phyloP scores from a whole-genome alignment of 2,329 filamentous ascomycete genomes.

The Acrocalymma vagum region DNA sequence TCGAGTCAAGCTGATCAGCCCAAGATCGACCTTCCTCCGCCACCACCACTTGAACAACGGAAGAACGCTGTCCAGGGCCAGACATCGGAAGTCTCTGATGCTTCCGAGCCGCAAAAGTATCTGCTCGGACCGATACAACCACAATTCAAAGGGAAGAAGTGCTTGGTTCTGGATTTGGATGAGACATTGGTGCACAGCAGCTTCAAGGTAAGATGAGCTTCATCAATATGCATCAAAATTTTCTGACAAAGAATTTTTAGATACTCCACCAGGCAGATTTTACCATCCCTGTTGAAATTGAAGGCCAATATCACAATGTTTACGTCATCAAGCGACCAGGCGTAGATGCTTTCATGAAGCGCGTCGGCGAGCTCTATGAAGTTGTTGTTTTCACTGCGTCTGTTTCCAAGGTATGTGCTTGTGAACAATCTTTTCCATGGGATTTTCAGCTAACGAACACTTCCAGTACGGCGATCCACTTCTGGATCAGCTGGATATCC shows the following conservation, averaged over 20 bases:
- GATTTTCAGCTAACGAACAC: constrained; percentile 22
- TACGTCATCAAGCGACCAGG: constrained; percentile 99
- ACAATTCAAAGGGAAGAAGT: constrained; percentile 87
- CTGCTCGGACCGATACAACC: constrained; percentile 84
- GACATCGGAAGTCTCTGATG: constrained; percentile 52
- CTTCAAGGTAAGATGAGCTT: constrained; percentile 91
- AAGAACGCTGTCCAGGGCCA: constrained; percentile 49
- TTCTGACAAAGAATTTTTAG: constrained; percentile 57
- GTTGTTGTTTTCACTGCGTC: constrained; percentile 99
- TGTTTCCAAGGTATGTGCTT: constrained; percentile 81
- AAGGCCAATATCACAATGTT: constrained; percentile 98
- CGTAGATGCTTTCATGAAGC: constrained; percentile 98
- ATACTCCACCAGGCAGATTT: constrained; percentile 98
- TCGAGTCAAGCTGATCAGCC: constrained; percentile 36
- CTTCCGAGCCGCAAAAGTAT: constrained; percentile 66
- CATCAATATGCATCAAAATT: not conserved
- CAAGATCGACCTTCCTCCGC: constrained; percentile 63
- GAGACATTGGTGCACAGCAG: constrained; percentile 98
- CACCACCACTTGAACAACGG: constrained; percentile 60
- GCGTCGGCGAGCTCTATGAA: constrained; percentile 96
- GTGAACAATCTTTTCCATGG: not conserved
- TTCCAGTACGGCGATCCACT: constrained; percentile 91
- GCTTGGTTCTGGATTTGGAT: constrained; percentile 92
- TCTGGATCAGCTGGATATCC: constrained; percentile 95
- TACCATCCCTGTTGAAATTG: constrained; percentile 98